Base-by-base conservation (phyloP, 441 rosid species). In the Erysimum pusillum region DNA sequence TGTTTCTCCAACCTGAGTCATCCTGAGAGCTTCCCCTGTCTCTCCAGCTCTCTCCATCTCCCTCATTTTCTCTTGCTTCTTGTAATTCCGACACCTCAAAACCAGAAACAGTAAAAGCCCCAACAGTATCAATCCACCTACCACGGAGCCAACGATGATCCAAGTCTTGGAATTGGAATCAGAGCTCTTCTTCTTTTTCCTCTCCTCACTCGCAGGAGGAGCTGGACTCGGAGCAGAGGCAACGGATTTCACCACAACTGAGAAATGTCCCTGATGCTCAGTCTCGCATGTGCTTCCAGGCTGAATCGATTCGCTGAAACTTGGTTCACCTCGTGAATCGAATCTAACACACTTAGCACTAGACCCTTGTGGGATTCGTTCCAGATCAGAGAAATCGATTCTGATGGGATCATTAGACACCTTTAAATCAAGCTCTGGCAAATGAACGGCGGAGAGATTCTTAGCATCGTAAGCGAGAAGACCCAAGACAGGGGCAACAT, bases 21-120 rank as follows among this genome's bases (percentile, higher is more conserved):
- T 90, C 18, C 79, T 81, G 13, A 96, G 81, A 58, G 92, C 84
- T 87, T 96, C 99, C 61, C 98, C 98, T 51, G 84, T 81, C 61
- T 94, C 99, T 53, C 98, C 90, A 63, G 96, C 97, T 83, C 77
- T 92, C 83, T 96, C 93, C 99, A 96, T 91, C 61, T 87, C 87
- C 49, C 84, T 86, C 80, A 96, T 79, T 76, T 78, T 83, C 90
- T 85, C 92, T 36, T 82, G 84, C 61, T 81, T 74, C 87, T 89
- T 90, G 80, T 83, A 86, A 63, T 86, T 88, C 48, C 79, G 86
- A 70, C 75, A 82, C 86, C 98, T 82, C 48, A 90, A 14, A 5
- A 84, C 85, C 42, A 90, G 61, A 67, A 86, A 80, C 49, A 80
- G 66, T 68, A 89, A 79, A 71, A 91, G 63, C 54, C 77, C 87